phyloP scores from a whole-genome alignment of 1,284 basidiomycete genomes.

The Irpex sp. region DNA sequence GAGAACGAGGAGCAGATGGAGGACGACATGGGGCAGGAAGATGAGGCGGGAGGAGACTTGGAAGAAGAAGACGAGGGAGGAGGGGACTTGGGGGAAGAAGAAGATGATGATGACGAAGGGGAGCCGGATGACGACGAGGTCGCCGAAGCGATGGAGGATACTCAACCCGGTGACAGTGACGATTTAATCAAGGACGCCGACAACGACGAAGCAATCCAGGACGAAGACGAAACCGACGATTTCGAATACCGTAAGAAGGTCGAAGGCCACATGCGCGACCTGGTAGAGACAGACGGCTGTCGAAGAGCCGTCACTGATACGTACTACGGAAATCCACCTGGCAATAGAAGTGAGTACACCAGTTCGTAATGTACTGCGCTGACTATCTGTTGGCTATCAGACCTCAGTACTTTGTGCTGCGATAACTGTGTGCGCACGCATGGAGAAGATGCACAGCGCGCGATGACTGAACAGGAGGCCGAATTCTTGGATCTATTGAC shows the following conservation, averaged over 20 bases:
- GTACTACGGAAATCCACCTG: background rate
- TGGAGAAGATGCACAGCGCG: background rate
- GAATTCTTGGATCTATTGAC: background rate
- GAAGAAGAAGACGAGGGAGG: background rate
- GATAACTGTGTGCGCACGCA: background rate
- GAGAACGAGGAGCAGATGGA: background rate
- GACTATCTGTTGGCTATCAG: background rate
- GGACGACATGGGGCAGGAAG: background rate
- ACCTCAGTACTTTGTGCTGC: background rate
- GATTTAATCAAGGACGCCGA: no score
- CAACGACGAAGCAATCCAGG: no score
- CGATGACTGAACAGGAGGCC: background rate
- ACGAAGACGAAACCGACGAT: no score
- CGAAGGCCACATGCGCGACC: background rate
- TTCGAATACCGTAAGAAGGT: background rate
- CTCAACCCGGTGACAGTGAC: no score
- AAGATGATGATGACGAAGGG: background rate
- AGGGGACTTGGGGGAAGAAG: background rate
- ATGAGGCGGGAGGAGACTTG: background rate
- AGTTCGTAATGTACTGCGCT: no score
- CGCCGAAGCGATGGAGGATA: no score
- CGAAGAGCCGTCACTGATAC: background rate
- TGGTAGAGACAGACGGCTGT: background rate
- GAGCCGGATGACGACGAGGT: no score
- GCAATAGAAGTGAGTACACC: background rate